Evolutionary conservation across 768 basidiomycete species (phyloP).

Genomic region (Lactifluus rugatus): DNA sequence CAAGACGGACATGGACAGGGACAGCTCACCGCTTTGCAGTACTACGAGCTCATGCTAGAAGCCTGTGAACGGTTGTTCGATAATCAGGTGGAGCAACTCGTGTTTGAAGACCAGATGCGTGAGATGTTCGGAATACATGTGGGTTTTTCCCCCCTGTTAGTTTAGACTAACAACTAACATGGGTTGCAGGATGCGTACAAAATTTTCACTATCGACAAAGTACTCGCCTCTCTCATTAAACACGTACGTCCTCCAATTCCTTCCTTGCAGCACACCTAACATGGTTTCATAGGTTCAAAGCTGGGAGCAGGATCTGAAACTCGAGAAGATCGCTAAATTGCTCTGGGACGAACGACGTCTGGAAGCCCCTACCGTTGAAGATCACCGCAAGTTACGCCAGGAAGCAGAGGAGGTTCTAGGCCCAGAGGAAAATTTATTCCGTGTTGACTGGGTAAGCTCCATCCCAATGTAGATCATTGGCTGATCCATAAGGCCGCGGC

Average conservation of each 20-base stretch:
- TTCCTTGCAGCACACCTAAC: background rate
- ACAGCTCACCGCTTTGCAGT: slow-evolving; percentile 46
- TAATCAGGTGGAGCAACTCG: slow-evolving; percentile 76
- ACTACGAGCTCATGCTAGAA: slow-evolving; percentile 75
- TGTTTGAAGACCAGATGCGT: slow-evolving; percentile 88
- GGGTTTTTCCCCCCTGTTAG: background rate
- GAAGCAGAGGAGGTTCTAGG: slow-evolving; percentile 62
- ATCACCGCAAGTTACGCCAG: slow-evolving; percentile 56
- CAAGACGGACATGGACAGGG: slow-evolving; percentile 19
- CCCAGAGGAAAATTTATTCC: slow-evolving; percentile 69
- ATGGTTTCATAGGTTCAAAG: slow-evolving; percentile 41
- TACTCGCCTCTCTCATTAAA: slow-evolving; percentile 81
- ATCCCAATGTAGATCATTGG: background rate
- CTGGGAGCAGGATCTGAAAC: slow-evolving; percentile 57
- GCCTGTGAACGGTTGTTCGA: slow-evolving; percentile 88
- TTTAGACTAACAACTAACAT: background rate
- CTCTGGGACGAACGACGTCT: slow-evolving; percentile 60
- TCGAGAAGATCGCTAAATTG: slow-evolving; percentile 61
- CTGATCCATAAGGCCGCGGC: background rate
- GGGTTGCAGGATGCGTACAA: slow-evolving; percentile 59
- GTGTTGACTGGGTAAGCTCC: slow-evolving; percentile 65
- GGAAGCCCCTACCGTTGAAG: slow-evolving; percentile 52
- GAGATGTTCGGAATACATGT: slow-evolving; percentile 81
- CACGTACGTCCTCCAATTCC: slow-evolving; percentile 41
- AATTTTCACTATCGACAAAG: slow-evolving; percentile 90